Evolutionary conservation across 2,329 filamentous ascomycete genomes (phyloP).

Genomic region (Albophoma yamanashiensis): DNA sequence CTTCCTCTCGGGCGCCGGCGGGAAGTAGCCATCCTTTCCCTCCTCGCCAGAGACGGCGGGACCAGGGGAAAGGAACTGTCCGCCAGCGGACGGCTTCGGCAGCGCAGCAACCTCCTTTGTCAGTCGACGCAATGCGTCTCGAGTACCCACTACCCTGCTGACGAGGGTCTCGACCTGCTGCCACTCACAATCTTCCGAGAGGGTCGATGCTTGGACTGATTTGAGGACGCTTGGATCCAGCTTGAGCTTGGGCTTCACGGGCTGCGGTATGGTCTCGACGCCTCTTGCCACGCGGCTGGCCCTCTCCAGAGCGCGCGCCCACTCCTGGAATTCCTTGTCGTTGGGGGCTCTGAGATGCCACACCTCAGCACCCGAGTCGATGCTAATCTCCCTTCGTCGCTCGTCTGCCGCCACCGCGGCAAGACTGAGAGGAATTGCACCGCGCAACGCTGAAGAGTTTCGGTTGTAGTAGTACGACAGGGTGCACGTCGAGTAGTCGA

Average conservation of each 20-base stretch:
- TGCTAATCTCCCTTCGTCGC: conserved; percentile 80
- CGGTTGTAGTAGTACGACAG: conserved; percentile 94
- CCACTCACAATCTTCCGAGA: conserved; percentile 74
- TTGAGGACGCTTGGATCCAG: conserved; percentile 14
- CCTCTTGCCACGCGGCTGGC: conserved; percentile 59
- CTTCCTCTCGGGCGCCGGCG: conserved; percentile 43
- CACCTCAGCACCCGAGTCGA: conserved; percentile 92
- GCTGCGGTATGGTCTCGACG: conserved; percentile 26
- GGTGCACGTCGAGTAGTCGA: conserved; percentile 90
- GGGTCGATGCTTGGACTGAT: conserved; percentile 20
- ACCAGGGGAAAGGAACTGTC: conserved; percentile 28
- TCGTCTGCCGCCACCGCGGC: conserved; percentile 88
- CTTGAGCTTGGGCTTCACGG: conserved; percentile 14
- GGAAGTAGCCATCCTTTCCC: conserved; percentile 42
- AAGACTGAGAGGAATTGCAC: conserved; percentile 83
- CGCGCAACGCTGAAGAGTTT: conserved; percentile 82
- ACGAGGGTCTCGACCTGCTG: conserved; percentile 75
- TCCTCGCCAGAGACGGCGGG: conserved; percentile 20
- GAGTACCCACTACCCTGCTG: conserved; percentile 73
- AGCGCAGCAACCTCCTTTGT: conserved; percentile 69
- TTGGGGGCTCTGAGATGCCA: conserved; percentile 88
- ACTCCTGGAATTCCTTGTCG: conserved; percentile 74
- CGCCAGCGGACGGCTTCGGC: conserved; percentile 15
- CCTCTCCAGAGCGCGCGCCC: conserved; percentile 76
- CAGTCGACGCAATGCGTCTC: conserved; percentile 78